Conservation (phyloP, 371 early-diverging fungal species). For the Gilbertella persicaria region DNA sequence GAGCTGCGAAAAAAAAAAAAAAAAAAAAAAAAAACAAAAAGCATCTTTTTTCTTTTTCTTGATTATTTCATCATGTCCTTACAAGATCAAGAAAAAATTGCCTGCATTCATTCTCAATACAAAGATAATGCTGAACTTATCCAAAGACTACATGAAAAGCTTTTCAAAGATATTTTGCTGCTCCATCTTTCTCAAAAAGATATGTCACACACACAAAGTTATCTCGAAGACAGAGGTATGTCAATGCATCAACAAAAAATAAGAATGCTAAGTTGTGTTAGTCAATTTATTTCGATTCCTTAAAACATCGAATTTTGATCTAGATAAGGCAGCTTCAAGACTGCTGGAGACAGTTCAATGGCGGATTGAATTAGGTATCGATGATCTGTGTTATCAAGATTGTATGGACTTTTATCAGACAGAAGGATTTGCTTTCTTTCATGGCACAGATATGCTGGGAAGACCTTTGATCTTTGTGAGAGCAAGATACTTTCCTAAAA, state of each 20-base stretch:
- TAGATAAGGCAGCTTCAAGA: slow-evolving; percentile 1
- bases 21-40: no score
- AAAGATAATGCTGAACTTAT: not conserved
- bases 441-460: slow-evolving; percentile 27
- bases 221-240: not conserved
- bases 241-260: not conserved
- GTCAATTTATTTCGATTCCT: slow-evolving; percentile 9
- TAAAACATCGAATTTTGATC: slow-evolving; percentile 1
- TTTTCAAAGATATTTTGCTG: not conserved
- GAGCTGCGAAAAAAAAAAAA: no score
- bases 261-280: slow-evolving; percentile 2
- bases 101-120: not conserved
- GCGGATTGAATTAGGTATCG: slow-evolving; percentile 26
- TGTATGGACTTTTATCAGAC: slow-evolving; percentile 23
- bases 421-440: slow-evolving; percentile 30
- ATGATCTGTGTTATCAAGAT: slow-evolving; percentile 16
- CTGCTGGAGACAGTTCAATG: slow-evolving; percentile 34
- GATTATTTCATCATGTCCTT: not conserved
- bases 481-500: slow-evolving; percentile 29
- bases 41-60: not conserved
- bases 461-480: slow-evolving; percentile 33
- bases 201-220: not conserved
- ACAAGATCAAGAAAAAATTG: not conserved
- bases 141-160: not conserved
- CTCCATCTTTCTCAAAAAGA: not conserved